These are phyloP conservation scores for Hibiscus syriacus DNA, from an alignment of 345 rosid genomes.

Conservation along the genomic window DNA sequence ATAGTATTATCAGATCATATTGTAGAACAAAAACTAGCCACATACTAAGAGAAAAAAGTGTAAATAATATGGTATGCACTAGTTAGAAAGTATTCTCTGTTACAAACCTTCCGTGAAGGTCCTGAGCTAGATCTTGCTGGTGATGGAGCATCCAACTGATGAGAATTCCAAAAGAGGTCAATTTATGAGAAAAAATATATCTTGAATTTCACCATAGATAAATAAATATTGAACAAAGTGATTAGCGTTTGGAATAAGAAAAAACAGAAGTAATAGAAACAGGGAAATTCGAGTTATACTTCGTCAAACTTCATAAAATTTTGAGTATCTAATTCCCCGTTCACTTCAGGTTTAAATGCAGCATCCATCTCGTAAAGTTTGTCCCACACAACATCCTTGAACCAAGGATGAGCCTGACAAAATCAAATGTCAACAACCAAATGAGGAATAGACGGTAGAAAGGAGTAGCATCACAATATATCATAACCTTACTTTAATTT, in stretches of 20 bases:
- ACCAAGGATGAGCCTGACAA: constrained; percentile 91
- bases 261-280: background rate
- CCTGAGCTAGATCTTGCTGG: constrained; percentile 67
- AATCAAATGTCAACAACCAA: constrained; percentile 12
- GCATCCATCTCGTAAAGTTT: constrained; percentile 91
- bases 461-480: constrained; percentile 8
- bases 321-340: constrained; percentile 86
- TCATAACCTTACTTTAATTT: constrained; percentile 65
- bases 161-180: constrained; percentile 13
- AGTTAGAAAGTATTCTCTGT: constrained; percentile 6
- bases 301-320: constrained; percentile 98
- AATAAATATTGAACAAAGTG: background rate
- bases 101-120: constrained; percentile 75
- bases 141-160: constrained; percentile 70
- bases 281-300: constrained; percentile 35
- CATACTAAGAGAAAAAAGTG: background rate
- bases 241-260: background rate
- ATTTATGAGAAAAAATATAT: constrained; percentile 2
- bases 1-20: background rate
- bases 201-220: background rate
- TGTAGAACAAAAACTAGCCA: background rate
- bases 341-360: constrained; percentile 91
- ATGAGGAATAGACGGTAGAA: constrained; percentile 13
- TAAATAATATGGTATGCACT: background rate
- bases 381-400: constrained; percentile 67